Conservation (phyloP, 1,284 basidiomycete genomes). For the Ceratorhiza oryzae-sativae region DNA sequence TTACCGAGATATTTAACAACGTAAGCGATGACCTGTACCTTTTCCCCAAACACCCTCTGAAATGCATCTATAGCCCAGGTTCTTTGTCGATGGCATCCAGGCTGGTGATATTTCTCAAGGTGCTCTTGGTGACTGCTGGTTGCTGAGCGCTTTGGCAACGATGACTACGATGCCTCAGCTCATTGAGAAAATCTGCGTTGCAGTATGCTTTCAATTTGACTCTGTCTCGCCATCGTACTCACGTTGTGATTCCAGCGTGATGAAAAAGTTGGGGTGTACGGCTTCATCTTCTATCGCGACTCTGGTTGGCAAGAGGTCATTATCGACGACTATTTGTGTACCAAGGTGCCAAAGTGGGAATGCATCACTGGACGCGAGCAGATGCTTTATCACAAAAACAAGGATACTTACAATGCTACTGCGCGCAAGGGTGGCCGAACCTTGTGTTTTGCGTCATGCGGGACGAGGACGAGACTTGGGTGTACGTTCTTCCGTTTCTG, state of each 20-base stretch:
- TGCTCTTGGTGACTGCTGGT: conserved; percentile 58
- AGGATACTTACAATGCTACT: conserved; percentile 42
- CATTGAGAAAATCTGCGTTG: conserved; percentile 62
- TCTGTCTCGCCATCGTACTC: background rate
- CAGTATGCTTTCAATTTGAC: conserved; percentile 48
- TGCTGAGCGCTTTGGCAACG: conserved; percentile 58
- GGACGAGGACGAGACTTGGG: conserved; percentile 45
- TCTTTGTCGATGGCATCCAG: conserved; percentile 54
- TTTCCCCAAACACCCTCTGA: too few species aligned
- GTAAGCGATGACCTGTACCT: background rate
- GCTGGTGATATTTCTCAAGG: conserved; percentile 57
- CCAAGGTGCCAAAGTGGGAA: conserved; percentile 28
- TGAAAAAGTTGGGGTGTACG: conserved; percentile 61
- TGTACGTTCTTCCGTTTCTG: conserved; percentile 29
- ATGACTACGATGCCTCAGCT: conserved; percentile 54
- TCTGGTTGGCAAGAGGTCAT: conserved; percentile 44
- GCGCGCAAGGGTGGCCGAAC: conserved; percentile 43
- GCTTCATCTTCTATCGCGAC: conserved; percentile 47
- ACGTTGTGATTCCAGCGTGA: conserved; percentile 53
- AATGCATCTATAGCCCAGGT: conserved; percentile 48
- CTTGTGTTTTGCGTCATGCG: conserved; percentile 42
- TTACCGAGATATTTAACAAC: conserved; percentile 57
- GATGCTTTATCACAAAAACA: conserved; percentile 43
- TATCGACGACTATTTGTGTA: conserved; percentile 37
- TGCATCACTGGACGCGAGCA: conserved; percentile 40